These are phyloP conservation scores for Torulaspora delbrueckii DNA, from an alignment of 805 yeast genomes.

Conservation along the genomic window DNA sequence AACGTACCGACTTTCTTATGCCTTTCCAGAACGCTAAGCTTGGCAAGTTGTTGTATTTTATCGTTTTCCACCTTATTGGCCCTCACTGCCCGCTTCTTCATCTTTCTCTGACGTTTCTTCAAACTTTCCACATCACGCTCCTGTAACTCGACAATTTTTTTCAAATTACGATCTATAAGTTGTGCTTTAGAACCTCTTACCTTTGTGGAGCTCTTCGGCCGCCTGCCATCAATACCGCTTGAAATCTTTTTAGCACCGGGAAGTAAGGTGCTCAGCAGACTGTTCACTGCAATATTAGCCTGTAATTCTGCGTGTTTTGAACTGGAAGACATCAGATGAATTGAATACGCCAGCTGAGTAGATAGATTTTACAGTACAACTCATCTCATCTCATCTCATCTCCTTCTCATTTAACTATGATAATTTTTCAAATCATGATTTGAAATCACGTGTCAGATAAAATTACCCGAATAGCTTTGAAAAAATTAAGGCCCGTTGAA, in stretches of 20 bases:
- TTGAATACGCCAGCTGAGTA: neutral
- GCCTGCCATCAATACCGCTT: slow-evolving; percentile 2
- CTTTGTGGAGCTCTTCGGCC: slow-evolving; percentile 1
- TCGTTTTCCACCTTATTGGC: slow-evolving; percentile 18
- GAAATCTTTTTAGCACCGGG: slow-evolving; percentile 36
- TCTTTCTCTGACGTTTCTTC: slow-evolving; percentile 35
- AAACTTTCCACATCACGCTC: slow-evolving; percentile 35
- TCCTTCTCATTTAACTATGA: neutral
- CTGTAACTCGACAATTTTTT: slow-evolving; percentile 33
- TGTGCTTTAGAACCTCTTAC: slow-evolving; percentile 36
- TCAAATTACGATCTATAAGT: slow-evolving; percentile 36
- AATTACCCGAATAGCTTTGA: neutral
- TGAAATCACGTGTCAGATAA: neutral
- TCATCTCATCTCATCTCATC: slow-evolving; percentile 17
- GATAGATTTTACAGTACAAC: too few species aligned
- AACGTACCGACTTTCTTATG: slow-evolving; percentile 34
- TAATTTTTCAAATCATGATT: slow-evolving; percentile 6
- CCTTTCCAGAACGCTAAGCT: slow-evolving; percentile 32
- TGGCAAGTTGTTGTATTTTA: slow-evolving; percentile 32
- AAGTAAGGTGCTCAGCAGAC: slow-evolving; percentile 35
- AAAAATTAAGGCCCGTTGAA: slow-evolving; percentile 5
- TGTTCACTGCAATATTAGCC: slow-evolving; percentile 41
- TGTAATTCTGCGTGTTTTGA: slow-evolving; percentile 35
- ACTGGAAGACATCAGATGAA: slow-evolving; percentile 8
- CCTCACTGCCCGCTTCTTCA: slow-evolving; percentile 29